Evolutionary conservation across 75 land plant genomes (phyloP).

Genomic region (Azolla pinnata): DNA sequence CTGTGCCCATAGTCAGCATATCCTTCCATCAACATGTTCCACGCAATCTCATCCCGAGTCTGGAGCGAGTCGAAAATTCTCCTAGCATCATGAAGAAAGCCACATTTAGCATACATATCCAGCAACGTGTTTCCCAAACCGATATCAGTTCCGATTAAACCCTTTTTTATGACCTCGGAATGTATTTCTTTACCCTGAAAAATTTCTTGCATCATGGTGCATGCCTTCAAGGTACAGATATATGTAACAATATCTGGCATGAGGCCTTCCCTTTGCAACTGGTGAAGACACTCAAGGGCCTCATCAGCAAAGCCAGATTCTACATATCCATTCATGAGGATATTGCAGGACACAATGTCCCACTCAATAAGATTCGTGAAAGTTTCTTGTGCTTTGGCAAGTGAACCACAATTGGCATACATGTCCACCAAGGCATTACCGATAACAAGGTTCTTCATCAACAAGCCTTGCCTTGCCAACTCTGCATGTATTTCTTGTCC

Average conservation of each 20-base stretch:
- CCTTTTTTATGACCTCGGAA: conserved; percentile 16
- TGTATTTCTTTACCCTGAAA: conserved; percentile 26
- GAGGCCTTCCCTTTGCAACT: conserved; percentile 8
- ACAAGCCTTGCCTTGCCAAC: background rate
- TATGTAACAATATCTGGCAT: conserved; percentile 27
- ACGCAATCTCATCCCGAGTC: conserved; percentile 8
- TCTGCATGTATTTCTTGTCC: conserved; percentile 3
- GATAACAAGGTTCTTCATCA: background rate
- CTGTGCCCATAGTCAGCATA: conserved; percentile 15
- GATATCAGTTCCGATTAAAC: conserved; percentile 9
- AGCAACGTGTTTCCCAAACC: conserved; percentile 36
- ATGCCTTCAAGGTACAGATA: conserved; percentile 23
- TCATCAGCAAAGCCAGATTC: conserved; percentile 18
- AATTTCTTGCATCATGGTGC: conserved; percentile 18
- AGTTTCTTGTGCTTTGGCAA: background rate
- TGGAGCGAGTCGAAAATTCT: conserved; percentile 25
- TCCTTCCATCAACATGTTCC: conserved; percentile 17
- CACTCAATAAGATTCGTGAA: conserved; percentile 6
- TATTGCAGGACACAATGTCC: conserved; percentile 25
- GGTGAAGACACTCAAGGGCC: conserved; percentile 2
- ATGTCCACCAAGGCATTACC: background rate
- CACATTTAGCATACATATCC: conserved; percentile 55
- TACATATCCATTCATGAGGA: conserved; percentile 31
- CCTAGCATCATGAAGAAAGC: conserved; percentile 27
- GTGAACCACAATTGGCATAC: background rate